Percentiles rank a stretch among this genome's conserved stretches.
These are phyloP conservation scores for Chlamydomonas sphaeroides DNA, from an alignment of 139 green algal species.

Conservation along the genomic window DNA sequence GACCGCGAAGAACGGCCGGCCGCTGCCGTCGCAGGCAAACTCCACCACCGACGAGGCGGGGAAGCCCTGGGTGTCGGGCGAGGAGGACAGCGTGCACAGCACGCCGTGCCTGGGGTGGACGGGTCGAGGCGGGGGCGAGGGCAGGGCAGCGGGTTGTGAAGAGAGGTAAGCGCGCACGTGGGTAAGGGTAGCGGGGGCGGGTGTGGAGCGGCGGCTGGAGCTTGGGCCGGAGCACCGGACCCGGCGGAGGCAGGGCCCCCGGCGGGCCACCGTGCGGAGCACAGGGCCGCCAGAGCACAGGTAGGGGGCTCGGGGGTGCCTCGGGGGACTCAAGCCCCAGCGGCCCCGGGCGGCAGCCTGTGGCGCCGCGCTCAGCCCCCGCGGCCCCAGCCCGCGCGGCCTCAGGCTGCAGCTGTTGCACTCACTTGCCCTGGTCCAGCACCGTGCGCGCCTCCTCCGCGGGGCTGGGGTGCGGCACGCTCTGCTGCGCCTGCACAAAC, in stretches of 20 bases:
- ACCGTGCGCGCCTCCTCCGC: constrained; percentile 80
- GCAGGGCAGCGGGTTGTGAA: no score
- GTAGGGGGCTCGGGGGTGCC: no score
- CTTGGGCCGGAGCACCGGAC: no score
- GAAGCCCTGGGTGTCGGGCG: constrained; percentile 9
- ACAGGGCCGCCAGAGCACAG: no score
- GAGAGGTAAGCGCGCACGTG: background rate
- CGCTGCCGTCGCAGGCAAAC: constrained; percentile 68
- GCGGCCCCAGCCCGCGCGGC: no score
- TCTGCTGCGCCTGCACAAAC: constrained; percentile 65
- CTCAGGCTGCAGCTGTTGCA: no score
- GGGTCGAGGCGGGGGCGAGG: background rate
- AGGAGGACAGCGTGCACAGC: constrained; percentile 65
- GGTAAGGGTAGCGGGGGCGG: background rate
- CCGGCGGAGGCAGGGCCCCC: no score
- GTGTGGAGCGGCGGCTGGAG: no score
- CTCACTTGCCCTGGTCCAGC: constrained; percentile 65
- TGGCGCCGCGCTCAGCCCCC: no score
- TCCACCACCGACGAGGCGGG: constrained; percentile 67
- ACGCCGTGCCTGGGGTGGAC: constrained; percentile 57
- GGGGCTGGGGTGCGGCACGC: constrained; percentile 51
- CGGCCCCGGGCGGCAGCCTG: no score
- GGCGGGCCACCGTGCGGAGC: no score
- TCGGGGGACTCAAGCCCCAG: no score
- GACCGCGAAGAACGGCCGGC: constrained; percentile 74